Base-by-base conservation (phyloP, 495 filamentous ascomycete species). In the Penicillium canescens region DNA sequence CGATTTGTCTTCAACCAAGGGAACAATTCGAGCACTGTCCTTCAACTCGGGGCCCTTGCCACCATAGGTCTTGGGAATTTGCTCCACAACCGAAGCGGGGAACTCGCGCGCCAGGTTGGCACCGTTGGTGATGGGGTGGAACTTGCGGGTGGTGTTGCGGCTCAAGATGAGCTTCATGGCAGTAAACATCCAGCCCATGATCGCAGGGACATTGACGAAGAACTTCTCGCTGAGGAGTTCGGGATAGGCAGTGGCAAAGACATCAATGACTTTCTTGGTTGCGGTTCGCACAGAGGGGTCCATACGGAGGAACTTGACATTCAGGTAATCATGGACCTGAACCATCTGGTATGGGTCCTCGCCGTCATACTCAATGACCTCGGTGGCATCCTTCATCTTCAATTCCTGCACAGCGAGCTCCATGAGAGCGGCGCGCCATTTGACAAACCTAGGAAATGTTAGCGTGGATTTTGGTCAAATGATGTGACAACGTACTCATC, bases 241-340 rank as follows among this genome's bases (percentile, higher is more conserved):
- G 0, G 92, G 92, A 75, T 96, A 96, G 45, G 86, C 85, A 44
- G 81, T 82, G 40, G 79, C 74, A 71, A 96, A 89, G 18, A 87
- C 78, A 26, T 86, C 79, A 66, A 96, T 92, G 35, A 87, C 89
- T 75, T 91, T 84, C 68, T 83, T 85, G 55, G 84, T 85, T 13
- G 89, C 87, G 11, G 84, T 77, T 57, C 85, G 86, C 58, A 89
- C 78, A n/a, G 70, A 68, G 2, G 87, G 80, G 46, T 89, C 83
- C 66, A 85, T 79, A 20, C 88, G 85, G 39, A 96, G 75, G 78
- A 96, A 96, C 57, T 81, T 86, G 62, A 96, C 82, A 44, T 82
- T 83, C 55, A 88, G 75, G 78, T 95, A 96, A 74, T 96, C 92
- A 75, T 96, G 92, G 6, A 96, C 84, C 70, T 96, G 91, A 55